Base-by-base conservation (phyloP, 306 rosid genomes). In the Lagenaria siceraria region DNA sequence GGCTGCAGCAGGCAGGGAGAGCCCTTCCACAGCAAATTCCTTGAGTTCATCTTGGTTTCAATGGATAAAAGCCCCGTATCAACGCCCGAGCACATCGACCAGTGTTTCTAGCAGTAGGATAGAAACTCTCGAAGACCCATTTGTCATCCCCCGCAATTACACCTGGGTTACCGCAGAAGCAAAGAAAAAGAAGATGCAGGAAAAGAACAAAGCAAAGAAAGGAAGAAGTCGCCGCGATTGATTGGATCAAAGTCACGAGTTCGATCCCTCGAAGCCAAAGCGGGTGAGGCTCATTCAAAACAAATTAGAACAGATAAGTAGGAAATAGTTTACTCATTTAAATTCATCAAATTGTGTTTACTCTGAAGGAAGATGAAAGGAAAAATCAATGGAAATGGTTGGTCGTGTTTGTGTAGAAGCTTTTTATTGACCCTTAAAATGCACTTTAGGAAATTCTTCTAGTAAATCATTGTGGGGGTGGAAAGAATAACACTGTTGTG, bases 31-130 rank as follows among this genome's bases (percentile, higher is more conserved):
- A 18, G 43, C 85, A 24, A 64, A 82, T 15, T 74, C 80, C 54
- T 80, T 93, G 0, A 80, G 89, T 69, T 88, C 97, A 0, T 94
- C 99, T 76, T 96, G 98, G 99, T 92, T 92, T 87, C 98, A 92
- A 87, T 96, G 99, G 99, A 92, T 92, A 54, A 90, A 88, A 80
- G 96, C 92, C 52, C 98, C 99, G 15, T 96, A 89, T 83, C 87
- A 84, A 56, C 90, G 96, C 12, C 78, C 97, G 11, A 81, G 88
- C 80, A 75, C 91, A 19, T 90, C 88, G 0, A 31, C 89, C 0
- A 22, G 87, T 59, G 79, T 88, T 79, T 91, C 96, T 52, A 84
- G 91, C 87, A 88, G 89, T 70, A 88, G 90, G 88, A 92, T 92
- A 82, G 99, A 96, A 81, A 92, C 83, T 62, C 82, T 77, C 76